Conservation (phyloP, 1,284 basidiomycete species). For the Pulchroboletus neoregius region DNA sequence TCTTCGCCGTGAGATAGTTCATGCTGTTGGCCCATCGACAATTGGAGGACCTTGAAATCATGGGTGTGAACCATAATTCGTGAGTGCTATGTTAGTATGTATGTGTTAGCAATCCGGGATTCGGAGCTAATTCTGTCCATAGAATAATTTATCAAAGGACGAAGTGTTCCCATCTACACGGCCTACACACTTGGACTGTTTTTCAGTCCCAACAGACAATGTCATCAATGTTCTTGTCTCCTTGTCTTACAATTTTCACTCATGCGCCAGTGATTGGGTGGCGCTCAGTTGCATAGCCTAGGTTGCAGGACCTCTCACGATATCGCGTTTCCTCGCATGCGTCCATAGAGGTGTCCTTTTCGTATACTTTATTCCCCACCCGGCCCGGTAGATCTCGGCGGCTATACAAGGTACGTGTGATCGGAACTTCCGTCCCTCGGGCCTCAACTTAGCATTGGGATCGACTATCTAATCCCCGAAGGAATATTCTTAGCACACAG, state of each 20-base stretch:
- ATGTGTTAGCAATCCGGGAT: neutral
- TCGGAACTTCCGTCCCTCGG: too few species aligned
- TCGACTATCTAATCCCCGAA: neutral
- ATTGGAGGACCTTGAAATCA: too few species aligned
- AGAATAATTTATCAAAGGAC: neutral
- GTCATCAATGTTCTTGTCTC: neutral
- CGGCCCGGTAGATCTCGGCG: too few species aligned
- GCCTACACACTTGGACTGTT: neutral
- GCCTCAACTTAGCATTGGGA: neutral
- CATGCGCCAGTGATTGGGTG: too few species aligned
- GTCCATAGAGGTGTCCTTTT: too few species aligned
- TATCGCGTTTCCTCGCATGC: too few species aligned
- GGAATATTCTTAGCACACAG: neutral
- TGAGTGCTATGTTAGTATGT: neutral
- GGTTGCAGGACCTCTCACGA: too few species aligned
- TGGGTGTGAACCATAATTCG: too few species aligned
- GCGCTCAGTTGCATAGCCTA: too few species aligned
- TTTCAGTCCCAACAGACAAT: neutral
- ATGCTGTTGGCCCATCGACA: too few species aligned
- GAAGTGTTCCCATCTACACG: neutral
- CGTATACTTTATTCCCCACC: too few species aligned
- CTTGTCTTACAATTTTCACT: neutral
- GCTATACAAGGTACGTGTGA: too few species aligned
- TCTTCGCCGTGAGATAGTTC: neutral
- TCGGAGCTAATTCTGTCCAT: neutral